These are phyloP conservation scores for Macrotyloma uniflorum DNA, from an alignment of 306 rosid species.

Conservation along the genomic window DNA sequence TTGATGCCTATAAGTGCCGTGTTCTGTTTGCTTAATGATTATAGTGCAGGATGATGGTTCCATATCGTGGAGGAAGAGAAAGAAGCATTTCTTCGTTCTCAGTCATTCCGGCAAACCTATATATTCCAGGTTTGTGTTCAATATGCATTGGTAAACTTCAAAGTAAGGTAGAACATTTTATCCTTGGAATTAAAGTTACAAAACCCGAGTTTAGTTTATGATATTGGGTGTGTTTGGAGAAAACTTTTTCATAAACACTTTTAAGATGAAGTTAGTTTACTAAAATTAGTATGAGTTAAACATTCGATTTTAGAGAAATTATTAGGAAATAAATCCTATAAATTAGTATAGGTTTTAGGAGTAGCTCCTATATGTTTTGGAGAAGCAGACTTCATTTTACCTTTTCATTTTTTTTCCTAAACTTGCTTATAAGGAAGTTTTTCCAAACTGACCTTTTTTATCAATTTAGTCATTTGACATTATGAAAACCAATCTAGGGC, in stretches of 20 bases:
- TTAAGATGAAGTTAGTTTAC: too few species aligned
- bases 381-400: too few species aligned
- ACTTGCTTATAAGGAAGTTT: too few species aligned
- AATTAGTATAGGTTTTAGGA: too few species aligned
- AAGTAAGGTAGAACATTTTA: neutral
- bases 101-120: slow-evolving; percentile 97
- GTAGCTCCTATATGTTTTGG: too few species aligned
- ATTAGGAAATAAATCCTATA: too few species aligned
- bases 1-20: slow-evolving; percentile 28
- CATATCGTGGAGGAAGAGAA: slow-evolving; percentile 95
- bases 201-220: neutral
- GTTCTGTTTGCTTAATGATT: slow-evolving; percentile 52
- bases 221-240: neutral
- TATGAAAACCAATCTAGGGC: neutral
- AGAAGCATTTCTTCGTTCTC: slow-evolving; percentile 91
- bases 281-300: too few species aligned
- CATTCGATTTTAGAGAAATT: too few species aligned
- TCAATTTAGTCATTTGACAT: neutral
- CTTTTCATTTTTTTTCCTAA: too few species aligned
- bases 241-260: too few species aligned
- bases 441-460: neutral
- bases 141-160: neutral
- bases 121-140: slow-evolving; percentile 77
- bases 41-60: slow-evolving; percentile 97
- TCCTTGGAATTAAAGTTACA: neutral